These are phyloP conservation scores for Crithidia expoeki DNA, from an alignment of 208 protist genomes.

Conservation along the genomic window DNA sequence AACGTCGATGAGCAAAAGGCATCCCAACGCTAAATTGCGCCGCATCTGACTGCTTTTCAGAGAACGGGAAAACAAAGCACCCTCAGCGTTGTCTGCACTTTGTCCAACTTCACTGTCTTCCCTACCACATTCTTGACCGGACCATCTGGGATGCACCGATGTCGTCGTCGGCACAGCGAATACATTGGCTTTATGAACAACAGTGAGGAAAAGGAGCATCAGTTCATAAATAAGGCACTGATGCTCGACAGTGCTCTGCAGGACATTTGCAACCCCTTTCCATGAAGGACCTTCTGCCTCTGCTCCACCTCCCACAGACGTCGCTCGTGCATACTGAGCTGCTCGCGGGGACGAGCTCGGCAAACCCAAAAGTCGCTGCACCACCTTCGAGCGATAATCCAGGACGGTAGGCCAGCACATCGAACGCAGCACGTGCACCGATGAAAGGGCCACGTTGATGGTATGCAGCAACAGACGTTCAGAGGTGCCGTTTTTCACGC, in stretches of 20 bases:
- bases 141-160: too few relatives aligned
- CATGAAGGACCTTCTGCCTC: conserved; percentile 14
- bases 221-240: conserved; percentile 63
- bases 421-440: conserved; percentile 46
- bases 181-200: not conserved
- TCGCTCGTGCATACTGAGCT: not conserved
- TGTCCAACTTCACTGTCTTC: too few relatives aligned
- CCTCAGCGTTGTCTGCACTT: too few relatives aligned
- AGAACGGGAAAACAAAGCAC: too few relatives aligned
- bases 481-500: not conserved
- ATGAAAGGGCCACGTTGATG: too few relatives aligned
- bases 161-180: not conserved
- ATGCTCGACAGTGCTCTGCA: conserved; percentile 36
- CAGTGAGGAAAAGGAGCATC: conserved; percentile 35
- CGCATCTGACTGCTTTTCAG: too few relatives aligned
- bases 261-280: conserved; percentile 36
- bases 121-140: too few relatives aligned
- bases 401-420: conserved; percentile 55
- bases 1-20: conserved; percentile 30
- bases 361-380: conserved; percentile 40
- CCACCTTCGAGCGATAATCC: conserved; percentile 41
- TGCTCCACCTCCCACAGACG: too few relatives aligned
- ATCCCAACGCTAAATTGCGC: not conserved
- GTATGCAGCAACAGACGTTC: not conserved
- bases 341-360: not conserved